Percentiles rank a stretch among this genome's conserved stretches.
Evolutionary conservation across 768 basidiomycete species (phyloP).

Genomic region (Favolaschia claudopus): DNA sequence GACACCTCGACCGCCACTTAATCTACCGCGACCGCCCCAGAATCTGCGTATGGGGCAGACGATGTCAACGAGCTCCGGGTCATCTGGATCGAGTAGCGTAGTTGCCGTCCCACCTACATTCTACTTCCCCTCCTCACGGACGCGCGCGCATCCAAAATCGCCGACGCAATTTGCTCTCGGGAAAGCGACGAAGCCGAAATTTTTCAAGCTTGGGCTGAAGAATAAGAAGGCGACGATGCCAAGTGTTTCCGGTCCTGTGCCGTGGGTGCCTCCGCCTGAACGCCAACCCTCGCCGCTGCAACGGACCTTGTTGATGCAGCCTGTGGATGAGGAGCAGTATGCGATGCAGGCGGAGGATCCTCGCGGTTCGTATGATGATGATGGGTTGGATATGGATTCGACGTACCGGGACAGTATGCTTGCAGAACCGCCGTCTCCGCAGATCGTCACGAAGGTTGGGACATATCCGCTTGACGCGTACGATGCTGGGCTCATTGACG

Average conservation of each 20-base stretch:
- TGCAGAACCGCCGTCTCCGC: slow-evolving; percentile 2
- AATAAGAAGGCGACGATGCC: slow-evolving; percentile 5
- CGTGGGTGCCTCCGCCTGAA: not conserved
- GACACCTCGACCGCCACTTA: not conserved
- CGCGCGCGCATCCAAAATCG: slow-evolving; percentile 27
- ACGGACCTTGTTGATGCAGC: not conserved
- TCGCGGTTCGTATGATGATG: not conserved
- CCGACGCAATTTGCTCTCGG: slow-evolving; percentile 16
- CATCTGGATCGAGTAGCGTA: slow-evolving; percentile 11
- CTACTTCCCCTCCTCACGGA: slow-evolving; percentile 22
- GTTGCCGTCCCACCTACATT: slow-evolving; percentile 3
- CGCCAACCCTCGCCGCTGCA: not conserved
- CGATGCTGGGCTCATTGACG: no score
- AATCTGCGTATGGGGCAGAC: not conserved
- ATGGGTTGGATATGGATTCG: not conserved
- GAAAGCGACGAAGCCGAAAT: slow-evolving; percentile 13
- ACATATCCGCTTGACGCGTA: slow-evolving; percentile 34
- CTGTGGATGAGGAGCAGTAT: not conserved
- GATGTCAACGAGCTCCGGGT: not conserved
- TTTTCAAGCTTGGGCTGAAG: slow-evolving; percentile 6
- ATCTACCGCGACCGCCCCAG: not conserved
- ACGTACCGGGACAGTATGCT: not conserved
- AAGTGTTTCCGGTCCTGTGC: not conserved
- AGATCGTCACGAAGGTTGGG: slow-evolving; percentile 24
- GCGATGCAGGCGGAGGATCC: not conserved